Percentiles rank a stretch among this genome's conserved stretches.
Evolutionary conservation across 257 asterid species (phyloP).

Genomic region (Parsonsia alboflavescens): DNA sequence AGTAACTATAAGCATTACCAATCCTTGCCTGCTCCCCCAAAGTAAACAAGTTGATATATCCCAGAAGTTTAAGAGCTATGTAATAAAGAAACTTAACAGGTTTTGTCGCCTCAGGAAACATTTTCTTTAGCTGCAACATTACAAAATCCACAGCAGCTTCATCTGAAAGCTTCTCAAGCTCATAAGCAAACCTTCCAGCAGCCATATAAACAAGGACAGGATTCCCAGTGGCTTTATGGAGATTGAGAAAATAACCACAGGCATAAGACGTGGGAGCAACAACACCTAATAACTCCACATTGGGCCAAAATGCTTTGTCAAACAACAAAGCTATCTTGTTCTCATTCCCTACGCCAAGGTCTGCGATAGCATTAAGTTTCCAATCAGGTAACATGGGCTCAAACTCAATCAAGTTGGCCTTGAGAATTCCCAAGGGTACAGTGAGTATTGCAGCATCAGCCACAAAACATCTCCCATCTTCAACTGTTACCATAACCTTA

Average conservation of each 20-base stretch:
- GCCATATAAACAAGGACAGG: slow-evolving; percentile 96
- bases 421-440: slow-evolving; percentile 86
- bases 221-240: slow-evolving; percentile 92
- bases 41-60: background rate
- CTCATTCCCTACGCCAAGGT: slow-evolving; percentile 94
- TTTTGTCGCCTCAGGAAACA: slow-evolving; percentile 75
- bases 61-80: background rate
- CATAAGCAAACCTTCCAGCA: slow-evolving; percentile 85
- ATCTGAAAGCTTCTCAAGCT: slow-evolving; percentile 88
- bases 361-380: slow-evolving; percentile 85
- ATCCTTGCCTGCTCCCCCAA: background rate
- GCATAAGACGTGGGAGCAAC: slow-evolving; percentile 82
- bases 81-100: slow-evolving; percentile 56
- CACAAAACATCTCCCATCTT: slow-evolving; percentile 67
- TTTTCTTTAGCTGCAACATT: slow-evolving; percentile 74
- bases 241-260: slow-evolving; percentile 93
- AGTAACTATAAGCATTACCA: background rate
- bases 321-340: slow-evolving; percentile 78
- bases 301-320: slow-evolving; percentile 88
- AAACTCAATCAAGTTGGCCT: slow-evolving; percentile 71
- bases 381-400: slow-evolving; percentile 90
- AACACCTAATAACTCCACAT: slow-evolving; percentile 78
- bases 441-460: slow-evolving; percentile 90
- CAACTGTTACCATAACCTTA: slow-evolving; percentile 63
- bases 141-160: slow-evolving; percentile 67